Evolutionary conservation across 176 grass and related monocot species (phyloP).

Genomic region (Eleusine coracana): DNA sequence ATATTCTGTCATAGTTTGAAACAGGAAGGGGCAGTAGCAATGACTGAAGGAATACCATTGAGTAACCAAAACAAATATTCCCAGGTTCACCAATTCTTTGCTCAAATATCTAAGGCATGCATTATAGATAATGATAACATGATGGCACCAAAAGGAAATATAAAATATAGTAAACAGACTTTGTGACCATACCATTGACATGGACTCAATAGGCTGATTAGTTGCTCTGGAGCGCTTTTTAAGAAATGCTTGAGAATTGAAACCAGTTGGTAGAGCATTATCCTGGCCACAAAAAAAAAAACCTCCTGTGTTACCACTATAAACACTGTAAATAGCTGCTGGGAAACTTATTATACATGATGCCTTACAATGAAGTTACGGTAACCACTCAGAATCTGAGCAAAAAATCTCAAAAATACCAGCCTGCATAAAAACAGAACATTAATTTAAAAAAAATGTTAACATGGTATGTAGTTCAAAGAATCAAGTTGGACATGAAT

Average conservation of each 20-base stretch:
- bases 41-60: neutral
- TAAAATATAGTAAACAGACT: slow-evolving; percentile 23
- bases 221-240: slow-evolving; percentile 91
- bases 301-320: slow-evolving; percentile 9
- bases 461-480: slow-evolving; percentile 21
- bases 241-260: slow-evolving; percentile 99
- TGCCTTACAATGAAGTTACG: slow-evolving; percentile 98
- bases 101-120: slow-evolving; percentile 15
- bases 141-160: slow-evolving; percentile 36
- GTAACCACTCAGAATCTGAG: slow-evolving; percentile 91
- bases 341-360: slow-evolving; percentile 38
- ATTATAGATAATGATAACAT: slow-evolving; percentile 32
- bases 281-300: slow-evolving; percentile 55
- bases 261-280: slow-evolving; percentile 76
- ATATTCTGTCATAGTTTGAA: neutral
- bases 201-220: slow-evolving; percentile 85
- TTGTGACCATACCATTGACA: slow-evolving; percentile 85
- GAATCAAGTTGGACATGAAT: slow-evolving; percentile 1
- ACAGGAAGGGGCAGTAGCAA: neutral
- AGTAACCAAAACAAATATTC: slow-evolving; percentile 30
- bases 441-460: slow-evolving; percentile 43
- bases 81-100: slow-evolving; percentile 24
- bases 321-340: slow-evolving; percentile 29
- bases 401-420: slow-evolving; percentile 99
- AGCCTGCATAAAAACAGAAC: slow-evolving; percentile 69